Evolutionary conservation across 495 filamentous ascomycete species (phyloP).

Genomic region (Jackrogersella multiformis): DNA sequence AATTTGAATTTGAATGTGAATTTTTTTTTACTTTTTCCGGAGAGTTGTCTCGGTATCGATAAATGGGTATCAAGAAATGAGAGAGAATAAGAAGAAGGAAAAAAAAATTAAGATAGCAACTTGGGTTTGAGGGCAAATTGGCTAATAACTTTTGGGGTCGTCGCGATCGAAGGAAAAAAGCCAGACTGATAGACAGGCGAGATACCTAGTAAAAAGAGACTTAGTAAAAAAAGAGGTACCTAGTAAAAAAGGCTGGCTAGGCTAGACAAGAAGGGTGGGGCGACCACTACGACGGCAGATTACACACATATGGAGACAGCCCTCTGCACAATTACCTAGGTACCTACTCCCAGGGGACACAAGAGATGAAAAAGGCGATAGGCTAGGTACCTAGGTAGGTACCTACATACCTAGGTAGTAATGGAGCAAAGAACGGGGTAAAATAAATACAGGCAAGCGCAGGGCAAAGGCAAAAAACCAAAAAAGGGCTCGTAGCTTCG

Average conservation of each 20-base stretch:
- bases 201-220: slow-evolving; percentile 36
- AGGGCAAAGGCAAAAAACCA: not conserved
- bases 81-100: not conserved
- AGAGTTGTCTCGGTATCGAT: slow-evolving; percentile 33
- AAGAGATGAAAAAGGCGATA: not conserved
- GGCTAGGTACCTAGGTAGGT: too few species aligned
- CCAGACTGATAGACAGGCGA: slow-evolving; percentile 32
- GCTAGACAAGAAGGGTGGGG: slow-evolving; percentile 37
- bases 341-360: slow-evolving; percentile 24
- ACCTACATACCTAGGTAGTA: not conserved
- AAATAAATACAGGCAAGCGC: not conserved
- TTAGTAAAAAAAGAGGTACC: too few species aligned
- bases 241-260: slow-evolving; percentile 37
- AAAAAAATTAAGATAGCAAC: slow-evolving; percentile 16
- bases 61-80: slow-evolving; percentile 5
- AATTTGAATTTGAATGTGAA: slow-evolving; percentile 7
- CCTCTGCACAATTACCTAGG: slow-evolving; percentile 36
- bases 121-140: slow-evolving; percentile 43
- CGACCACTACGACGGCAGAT: slow-evolving; percentile 41
- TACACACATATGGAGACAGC: slow-evolving; percentile 38
- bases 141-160: slow-evolving; percentile 43
- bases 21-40: slow-evolving; percentile 14
- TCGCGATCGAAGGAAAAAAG: slow-evolving; percentile 32
- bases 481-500: slow-evolving; percentile 2
- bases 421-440: not conserved